Evolutionary conservation across 257 asterid genomes (phyloP), one percentile per base, ranked within the genome.

Genomic region (Solanum virginianum): DNA sequence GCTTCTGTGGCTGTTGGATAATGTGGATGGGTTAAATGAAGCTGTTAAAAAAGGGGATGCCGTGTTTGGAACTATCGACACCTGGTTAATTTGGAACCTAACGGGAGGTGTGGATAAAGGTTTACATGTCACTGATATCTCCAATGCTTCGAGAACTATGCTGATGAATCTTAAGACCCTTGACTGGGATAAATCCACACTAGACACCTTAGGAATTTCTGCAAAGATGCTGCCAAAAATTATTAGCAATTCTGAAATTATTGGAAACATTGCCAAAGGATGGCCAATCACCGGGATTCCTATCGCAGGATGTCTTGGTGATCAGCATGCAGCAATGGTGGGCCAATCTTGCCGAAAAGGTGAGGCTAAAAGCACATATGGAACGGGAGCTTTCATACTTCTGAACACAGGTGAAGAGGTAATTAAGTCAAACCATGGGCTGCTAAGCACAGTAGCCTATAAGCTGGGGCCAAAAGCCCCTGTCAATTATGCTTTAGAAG

Each of bases 141-240:
- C 99, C 1, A 96, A 96, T 66, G 99, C 99, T 55, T 92, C 99
- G 1, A 88, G 99, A 88, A 96, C 99, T 3, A 96, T 96, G 99
- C 60, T 96, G 88, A 94, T 96, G 99, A 92, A 94, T 90, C 94
- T 96, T 13, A 91, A 92, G 63, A 90, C 97, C 4, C 98, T 96
- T 24, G 90, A 88, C 0, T 96, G 99, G 99, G 99, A 96, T 81
- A 86, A 91, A 81, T 77, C 91, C 4, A 91, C 92, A 10, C 39
- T 95, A 80, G 83, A 90, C 0, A 85, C 93, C 0, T 89, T 95
- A 36, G 90, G 91, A 57, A 90, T 96, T 29, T 92, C 98, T 3
- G 57, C 84, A 3, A 85, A 63, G 63, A 90, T 96, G 17, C 71
- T 96, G 45, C 98, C 98, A 3, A 94, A 91, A 87, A 95, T 96